Percentiles rank a stretch among this genome's conserved stretches.
phyloP scores from a whole-genome alignment of 2,329 filamentous ascomycete species.

The Botryotinia narcissicola region DNA sequence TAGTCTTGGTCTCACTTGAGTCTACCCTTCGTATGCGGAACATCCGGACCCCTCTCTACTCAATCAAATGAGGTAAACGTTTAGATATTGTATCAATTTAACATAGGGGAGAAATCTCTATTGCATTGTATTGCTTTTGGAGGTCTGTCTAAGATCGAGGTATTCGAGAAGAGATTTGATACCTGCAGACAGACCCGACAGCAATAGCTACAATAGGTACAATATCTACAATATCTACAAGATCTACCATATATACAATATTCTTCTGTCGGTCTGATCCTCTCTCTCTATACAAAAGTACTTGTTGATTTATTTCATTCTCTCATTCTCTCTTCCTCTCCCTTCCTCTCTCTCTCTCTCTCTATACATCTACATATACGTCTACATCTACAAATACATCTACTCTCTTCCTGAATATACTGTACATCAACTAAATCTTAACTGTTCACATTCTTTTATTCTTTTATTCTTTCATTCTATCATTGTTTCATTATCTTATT shows the following conservation, averaged over 20 bases:
- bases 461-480: no score
- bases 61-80: neutral
- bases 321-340: neutral
- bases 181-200: neutral
- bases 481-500: neutral
- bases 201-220: neutral
- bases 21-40: neutral
- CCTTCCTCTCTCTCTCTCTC: neutral
- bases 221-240: neutral
- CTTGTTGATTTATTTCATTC: neutral
- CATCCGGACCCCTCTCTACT: neutral
- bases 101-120: neutral
- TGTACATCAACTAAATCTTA: neutral
- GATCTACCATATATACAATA: neutral
- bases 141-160: neutral
- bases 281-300: neutral
- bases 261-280: neutral
- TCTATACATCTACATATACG: neutral
- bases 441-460: neutral
- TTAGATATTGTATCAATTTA: neutral
- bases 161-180: neutral
- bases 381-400: neutral
- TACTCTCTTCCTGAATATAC: neutral
- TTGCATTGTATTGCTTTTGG: neutral
- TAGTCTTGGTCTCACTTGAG: neutral